Evolutionary conservation across 2,329 filamentous ascomycete genomes (phyloP).

Genomic region (Dryadomyces sulphureus): DNA sequence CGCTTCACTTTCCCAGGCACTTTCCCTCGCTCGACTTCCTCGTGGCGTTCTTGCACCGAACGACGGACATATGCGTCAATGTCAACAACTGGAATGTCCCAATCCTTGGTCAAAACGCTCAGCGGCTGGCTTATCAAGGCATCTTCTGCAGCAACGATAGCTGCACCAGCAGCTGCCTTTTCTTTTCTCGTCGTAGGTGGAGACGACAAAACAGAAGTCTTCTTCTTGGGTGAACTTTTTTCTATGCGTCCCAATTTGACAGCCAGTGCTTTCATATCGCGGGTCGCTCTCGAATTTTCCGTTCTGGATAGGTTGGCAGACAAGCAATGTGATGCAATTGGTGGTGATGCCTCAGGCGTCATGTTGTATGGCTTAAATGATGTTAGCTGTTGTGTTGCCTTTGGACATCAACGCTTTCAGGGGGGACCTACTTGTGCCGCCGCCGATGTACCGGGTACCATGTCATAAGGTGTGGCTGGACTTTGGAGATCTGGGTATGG

Average conservation of each 20-base stretch:
- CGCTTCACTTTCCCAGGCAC: slow-evolving; percentile 65
- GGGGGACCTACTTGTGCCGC: slow-evolving; percentile 6
- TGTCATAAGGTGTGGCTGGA: slow-evolving; percentile 1
- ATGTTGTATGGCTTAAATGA: neutral
- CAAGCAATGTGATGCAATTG: slow-evolving; percentile 19
- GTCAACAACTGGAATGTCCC: slow-evolving; percentile 51
- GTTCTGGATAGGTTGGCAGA: slow-evolving; percentile 13
- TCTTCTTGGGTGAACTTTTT: slow-evolving; percentile 26
- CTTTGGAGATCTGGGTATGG: slow-evolving; percentile 6
- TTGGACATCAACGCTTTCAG: no score
- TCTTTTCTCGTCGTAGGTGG: slow-evolving; percentile 17
- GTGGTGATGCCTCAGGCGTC: slow-evolving; percentile 23
- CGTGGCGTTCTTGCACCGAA: slow-evolving; percentile 45
- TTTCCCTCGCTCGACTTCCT: slow-evolving; percentile 55
- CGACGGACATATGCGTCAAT: slow-evolving; percentile 71
- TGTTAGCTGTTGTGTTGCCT: neutral
- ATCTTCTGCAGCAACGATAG: slow-evolving; percentile 9
- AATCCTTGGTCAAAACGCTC: slow-evolving; percentile 53
- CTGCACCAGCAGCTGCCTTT: slow-evolving; percentile 14
- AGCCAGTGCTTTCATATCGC: slow-evolving; percentile 18
- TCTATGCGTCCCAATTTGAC: slow-evolving; percentile 20
- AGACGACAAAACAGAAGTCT: slow-evolving; percentile 7
- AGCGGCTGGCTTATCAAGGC: slow-evolving; percentile 47
- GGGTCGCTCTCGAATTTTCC: slow-evolving; percentile 14
- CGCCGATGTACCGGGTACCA: neutral